Base-by-base conservation (phyloP, 163 green algal genomes). In the Coccomyxa subellipsoidea region DNA sequence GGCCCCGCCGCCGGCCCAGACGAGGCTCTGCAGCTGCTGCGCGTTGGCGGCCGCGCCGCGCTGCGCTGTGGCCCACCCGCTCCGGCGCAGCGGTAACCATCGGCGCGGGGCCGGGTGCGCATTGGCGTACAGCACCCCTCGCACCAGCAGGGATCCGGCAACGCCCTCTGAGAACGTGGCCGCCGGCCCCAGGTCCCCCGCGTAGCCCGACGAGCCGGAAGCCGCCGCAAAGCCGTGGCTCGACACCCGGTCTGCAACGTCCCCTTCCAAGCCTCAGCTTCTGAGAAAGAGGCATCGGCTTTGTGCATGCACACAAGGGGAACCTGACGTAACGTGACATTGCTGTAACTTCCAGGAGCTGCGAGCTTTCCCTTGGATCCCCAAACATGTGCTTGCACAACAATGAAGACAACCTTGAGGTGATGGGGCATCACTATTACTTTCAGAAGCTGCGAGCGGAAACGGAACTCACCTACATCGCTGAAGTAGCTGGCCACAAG, bases 121-220 rank as follows among this genome's bases (percentile, higher is more conserved):
- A 66, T 93, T 93, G 59, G 81, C 81, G 36, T 88, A 95, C 81
- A 93, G 89, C n/a, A 95, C 54, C 27, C 93, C 93, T 0, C 93
- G 86, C 9, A 84, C 84, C 9, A 88, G 89, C 4, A 92, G 80
- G 0, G 87, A 90, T 34, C 83, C 84, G 7, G 90, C 91, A 5
- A n/a, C 6, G 32, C 18, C 78, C 54, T 82, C 78, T 27, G 75
- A 12, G 10, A 79, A 59, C 37, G 38, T 54, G 71, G 71, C 27
- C 32, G 71, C 32, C n/a, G 69, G 18, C 21, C 31, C n/a, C 69
- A 38, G 12, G 69, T 75, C 69, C 4, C n/a, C 69, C 4, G n/a
- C 69, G 15, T 36, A 75, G 4, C 23, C 34, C 32, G n/a, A 32
- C 4, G 36, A n/a, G 34, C 23, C 32, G 12, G 72, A 69, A 27